phyloP scores from a whole-genome alignment of 306 rosid species.

The Pachyrhizus erosus region DNA sequence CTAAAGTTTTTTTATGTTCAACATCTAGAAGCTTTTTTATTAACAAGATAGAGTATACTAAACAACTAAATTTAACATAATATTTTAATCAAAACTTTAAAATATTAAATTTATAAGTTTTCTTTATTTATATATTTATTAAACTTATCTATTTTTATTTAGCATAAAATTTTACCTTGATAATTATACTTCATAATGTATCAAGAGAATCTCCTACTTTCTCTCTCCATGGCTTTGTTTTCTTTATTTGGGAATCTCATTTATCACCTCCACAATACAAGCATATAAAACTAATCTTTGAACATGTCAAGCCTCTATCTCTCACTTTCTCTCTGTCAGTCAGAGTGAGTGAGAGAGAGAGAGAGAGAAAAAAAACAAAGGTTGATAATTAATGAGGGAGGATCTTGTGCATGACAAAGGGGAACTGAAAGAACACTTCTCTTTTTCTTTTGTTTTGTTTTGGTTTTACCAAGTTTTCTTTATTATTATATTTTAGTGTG shows the following conservation, averaged over 20 bases:
- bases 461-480: constrained; percentile 16
- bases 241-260: constrained; percentile 72
- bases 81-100: too few species aligned
- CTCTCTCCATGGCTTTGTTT: constrained; percentile 42
- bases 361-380: constrained; percentile 34
- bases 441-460: constrained; percentile 23
- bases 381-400: constrained; percentile 49
- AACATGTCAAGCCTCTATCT: constrained; percentile 68
- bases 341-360: constrained; percentile 37
- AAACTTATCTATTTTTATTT: too few species aligned
- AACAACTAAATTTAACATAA: too few species aligned
- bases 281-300: constrained; percentile 73
- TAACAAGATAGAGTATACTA: too few species aligned
- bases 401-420: constrained; percentile 53
- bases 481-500: not conserved
- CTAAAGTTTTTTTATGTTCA: constrained; percentile 54
- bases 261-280: constrained; percentile 69
- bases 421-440: constrained; percentile 40
- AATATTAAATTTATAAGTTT: too few species aligned
- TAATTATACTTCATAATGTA: too few species aligned
- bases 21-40: too few species aligned
- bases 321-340: constrained; percentile 52
- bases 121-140: too few species aligned
- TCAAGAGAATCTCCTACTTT: constrained; percentile 53
- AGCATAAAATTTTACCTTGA: too few species aligned